phyloP scores from a whole-genome alignment of 176 grass and related monocot genomes.

The Musa schizocarpa region DNA sequence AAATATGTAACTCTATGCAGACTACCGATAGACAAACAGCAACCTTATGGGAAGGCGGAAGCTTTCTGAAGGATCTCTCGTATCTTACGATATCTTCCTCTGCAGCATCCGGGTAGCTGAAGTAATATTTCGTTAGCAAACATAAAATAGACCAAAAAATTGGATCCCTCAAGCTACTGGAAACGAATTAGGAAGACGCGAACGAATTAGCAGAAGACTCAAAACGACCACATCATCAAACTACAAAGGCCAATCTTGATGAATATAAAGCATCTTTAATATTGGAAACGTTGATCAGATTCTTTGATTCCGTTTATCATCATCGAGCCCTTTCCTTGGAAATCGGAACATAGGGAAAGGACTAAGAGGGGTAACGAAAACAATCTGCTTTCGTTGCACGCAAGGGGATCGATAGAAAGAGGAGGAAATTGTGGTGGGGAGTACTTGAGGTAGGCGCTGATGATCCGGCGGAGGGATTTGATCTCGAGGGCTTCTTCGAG shows the following conservation, averaged over 20 bases:
- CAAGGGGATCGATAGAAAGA: background rate
- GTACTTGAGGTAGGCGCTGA: constrained; percentile 88
- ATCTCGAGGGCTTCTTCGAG: constrained; percentile 85
- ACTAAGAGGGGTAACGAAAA: background rate
- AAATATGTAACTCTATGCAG: constrained; percentile 13
- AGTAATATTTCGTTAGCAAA: constrained; percentile 14
- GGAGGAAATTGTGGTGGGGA: background rate
- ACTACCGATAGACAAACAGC: constrained; percentile 11
- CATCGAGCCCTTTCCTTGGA: background rate
- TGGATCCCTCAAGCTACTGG: no score
- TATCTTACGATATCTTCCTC: constrained; percentile 75
- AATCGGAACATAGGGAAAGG: background rate
- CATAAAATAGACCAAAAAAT: background rate
- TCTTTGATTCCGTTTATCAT: background rate
- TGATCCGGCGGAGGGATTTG: constrained; percentile 83
- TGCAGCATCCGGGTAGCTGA: constrained; percentile 81
- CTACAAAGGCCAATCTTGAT: background rate
- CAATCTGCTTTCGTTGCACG: background rate
- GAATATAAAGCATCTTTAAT: background rate
- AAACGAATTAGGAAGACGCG: no score
- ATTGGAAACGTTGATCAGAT: background rate
- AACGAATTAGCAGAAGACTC: no score
- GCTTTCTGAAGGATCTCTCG: constrained; percentile 81
- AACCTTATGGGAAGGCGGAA: constrained; percentile 80
- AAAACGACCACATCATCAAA: background rate